Evolutionary conservation across 2,329 filamentous ascomycete species (phyloP), one percentile per base, ranked within the genome.

Genomic region (Neonectria neomacrospora): DNA sequence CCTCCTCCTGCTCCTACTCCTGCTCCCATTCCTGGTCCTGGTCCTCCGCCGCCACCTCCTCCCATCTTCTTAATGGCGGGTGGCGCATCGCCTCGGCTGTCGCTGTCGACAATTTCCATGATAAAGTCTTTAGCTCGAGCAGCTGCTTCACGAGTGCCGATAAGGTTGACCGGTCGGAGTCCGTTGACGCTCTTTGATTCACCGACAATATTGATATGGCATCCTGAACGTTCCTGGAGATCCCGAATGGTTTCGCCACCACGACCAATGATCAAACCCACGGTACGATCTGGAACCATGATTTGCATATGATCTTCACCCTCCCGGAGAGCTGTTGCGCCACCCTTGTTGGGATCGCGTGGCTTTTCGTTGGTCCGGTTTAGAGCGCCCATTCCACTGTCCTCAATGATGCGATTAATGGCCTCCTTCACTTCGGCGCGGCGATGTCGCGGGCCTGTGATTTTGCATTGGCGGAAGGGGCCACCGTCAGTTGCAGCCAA

Each of bases 131-230:
- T 95, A 41, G 94, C 94, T 66, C 88, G 86, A 50, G 88, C 88
- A 52, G 93, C 91, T 55, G 93, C 90, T 72, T 90, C 86, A 44
- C 87, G 87, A 44, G 90, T 89, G 63, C 94, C 94, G 70, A 97
- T 97, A 52, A 97, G 85, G 76, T 97, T 97, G 67, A 97, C 93
- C 28, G 94, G 94, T 54, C 94, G 89, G 65, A 97, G 83, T 47
- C 94, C 94, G 75, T 96, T 96, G 69, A 97, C 87, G 75, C 93
- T 97, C 84, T 97, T 96, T 70, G 93, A 93, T 80, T 97, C 94
- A 72, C 92, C 92, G 42, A 97, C 92, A 74, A 97, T 97, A 78
- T 97, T 97, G 77, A 97, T 93, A 78, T 97, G 94, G 77, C 94
- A 97, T n/a, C 92, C 92, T 72, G 92, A 96, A 66, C 92, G 87